Base-by-base conservation (phyloP, 1,139 yeast species). In the Suhomyces anneliseae region DNA sequence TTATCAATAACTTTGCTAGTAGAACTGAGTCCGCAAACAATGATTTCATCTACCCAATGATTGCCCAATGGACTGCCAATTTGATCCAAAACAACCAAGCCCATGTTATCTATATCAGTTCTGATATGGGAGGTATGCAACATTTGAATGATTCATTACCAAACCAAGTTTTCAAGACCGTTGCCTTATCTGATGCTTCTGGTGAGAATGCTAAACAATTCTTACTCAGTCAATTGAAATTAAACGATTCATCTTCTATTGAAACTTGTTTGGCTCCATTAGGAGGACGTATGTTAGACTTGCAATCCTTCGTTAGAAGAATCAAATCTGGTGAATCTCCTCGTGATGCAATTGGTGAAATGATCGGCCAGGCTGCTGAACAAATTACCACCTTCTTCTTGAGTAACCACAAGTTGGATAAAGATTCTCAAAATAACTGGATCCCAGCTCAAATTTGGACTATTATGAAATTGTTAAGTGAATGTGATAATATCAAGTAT, bases 281-380 rank as follows among this genome's bases (percentile, higher is more conserved):
- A 31, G 99, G 99, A 10, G 99, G 99, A 37, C 81, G 99, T 54
- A 87, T 93, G 92, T 76, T 92, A 46, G 99, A 93, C 62, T 74
- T 93, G 47, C 97, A 93, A 65, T 85, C 95, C 15, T 90, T 90
- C 67, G 87, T 87, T 0, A 81, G 98, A 59, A 85, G 98, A 45
- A 79, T 93, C 24, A 85, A 83, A 56, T 82, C 93, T 0, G 99
- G 99, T 2, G 98, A 93, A 62, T 64, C 80, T 9, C 96, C 97
- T 1, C 59, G 68, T 19, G 85, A 78, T 44, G 98, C 99, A 0
- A 70, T 90, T 40, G 67, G 77, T 5, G 95, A 90, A 55, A 87
- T 93, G 86, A 78, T 90, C 8, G 76, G 74, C 33, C 97, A 90
- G 64, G 86, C 96, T 0, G 84, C 95, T 4, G 92, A 90, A 57